These are phyloP conservation scores for Plasmodium ovale DNA, from an alignment of 169 alveolate species.

Conservation along the genomic window DNA sequence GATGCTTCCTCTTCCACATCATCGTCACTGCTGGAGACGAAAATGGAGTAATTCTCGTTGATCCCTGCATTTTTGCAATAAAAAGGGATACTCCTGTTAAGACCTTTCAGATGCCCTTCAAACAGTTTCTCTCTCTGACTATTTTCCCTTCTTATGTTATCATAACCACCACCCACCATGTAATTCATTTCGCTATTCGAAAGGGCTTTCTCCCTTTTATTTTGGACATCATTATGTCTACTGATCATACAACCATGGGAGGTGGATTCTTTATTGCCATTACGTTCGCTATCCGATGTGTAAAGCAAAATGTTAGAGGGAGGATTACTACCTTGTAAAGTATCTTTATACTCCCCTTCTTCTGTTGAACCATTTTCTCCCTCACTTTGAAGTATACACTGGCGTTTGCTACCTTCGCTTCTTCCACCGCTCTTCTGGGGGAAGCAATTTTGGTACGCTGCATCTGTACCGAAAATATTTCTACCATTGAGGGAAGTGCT, in stretches of 20 bases:
- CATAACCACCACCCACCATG: background rate
- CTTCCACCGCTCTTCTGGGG: too few species aligned
- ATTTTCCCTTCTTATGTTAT: background rate
- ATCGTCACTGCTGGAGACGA: constrained; percentile 71
- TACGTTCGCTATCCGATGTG: background rate
- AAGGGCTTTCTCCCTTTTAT: background rate
- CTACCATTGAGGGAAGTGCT: too few species aligned
- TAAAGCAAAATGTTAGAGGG: background rate
- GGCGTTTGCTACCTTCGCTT: too few species aligned
- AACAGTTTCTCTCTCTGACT: too few species aligned
- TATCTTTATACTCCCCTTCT: background rate
- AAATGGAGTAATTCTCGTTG: constrained; percentile 36
- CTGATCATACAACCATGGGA: too few species aligned
- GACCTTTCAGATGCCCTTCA: too few species aligned
- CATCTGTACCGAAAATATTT: too few species aligned
- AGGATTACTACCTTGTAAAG: too few species aligned
- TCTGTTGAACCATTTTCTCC: background rate
- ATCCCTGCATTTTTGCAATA: background rate
- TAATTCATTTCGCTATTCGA: background rate
- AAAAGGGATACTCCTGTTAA: constrained; percentile 10
- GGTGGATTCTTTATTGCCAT: too few species aligned
- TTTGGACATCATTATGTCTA: too few species aligned
- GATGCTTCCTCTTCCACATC: constrained; percentile 15
- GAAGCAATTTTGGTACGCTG: too few species aligned
- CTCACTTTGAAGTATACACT: background rate